Percentiles rank a stretch among this genome's conserved stretches.
These are phyloP conservation scores for Paramecium pentaurelia DNA, from an alignment of 73 alveolate species.

Conservation along the genomic window DNA sequence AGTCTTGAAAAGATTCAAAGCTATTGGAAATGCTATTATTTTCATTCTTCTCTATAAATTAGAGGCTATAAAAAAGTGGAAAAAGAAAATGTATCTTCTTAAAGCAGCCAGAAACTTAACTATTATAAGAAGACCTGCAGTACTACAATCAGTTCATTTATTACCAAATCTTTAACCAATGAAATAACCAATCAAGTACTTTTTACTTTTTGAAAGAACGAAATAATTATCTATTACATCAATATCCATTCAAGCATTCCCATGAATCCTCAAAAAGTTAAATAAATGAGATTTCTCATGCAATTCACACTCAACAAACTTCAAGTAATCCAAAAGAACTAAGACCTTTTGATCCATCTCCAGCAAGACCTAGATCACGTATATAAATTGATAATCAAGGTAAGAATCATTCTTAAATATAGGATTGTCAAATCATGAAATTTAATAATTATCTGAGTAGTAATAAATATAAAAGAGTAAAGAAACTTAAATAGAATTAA, in stretches of 20 bases:
- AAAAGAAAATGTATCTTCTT: neutral
- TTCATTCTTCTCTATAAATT: neutral
- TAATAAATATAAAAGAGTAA: neutral
- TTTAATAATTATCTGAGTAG: neutral
- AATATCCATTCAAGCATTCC: neutral
- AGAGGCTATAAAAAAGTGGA: neutral
- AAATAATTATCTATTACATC: neutral
- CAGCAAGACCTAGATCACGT: neutral
- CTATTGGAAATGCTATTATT: neutral
- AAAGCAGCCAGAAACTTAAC: constrained; percentile 1
- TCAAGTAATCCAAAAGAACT: neutral
- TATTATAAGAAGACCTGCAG: neutral
- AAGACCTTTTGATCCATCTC: neutral
- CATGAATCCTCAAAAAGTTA: neutral
- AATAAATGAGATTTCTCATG: neutral
- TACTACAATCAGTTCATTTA: neutral
- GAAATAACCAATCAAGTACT: neutral
- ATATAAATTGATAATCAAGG: neutral
- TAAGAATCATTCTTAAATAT: neutral
- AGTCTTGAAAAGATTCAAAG: neutral
- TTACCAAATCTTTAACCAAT: neutral
- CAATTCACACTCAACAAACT: neutral
- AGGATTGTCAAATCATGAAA: neutral
- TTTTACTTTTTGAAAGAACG: neutral
- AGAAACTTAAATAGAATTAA: neutral